Base-by-base conservation (phyloP, 805 yeast genomes). In the Priceomyces carsonii region DNA sequence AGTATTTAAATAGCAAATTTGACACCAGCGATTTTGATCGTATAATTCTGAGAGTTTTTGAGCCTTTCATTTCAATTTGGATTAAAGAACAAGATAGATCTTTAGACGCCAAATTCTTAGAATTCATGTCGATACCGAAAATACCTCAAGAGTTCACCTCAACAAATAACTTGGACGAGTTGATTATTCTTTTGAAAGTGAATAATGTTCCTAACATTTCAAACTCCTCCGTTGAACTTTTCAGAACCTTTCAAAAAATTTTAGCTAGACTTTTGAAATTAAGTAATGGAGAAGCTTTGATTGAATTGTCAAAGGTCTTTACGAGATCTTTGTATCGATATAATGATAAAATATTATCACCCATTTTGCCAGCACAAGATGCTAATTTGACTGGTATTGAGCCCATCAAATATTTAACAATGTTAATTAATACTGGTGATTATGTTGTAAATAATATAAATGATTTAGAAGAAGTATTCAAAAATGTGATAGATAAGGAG, bases 21-120 rank as follows among this genome's bases (percentile, higher is more conserved):
- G 65, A 75, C 10, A 69, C 75, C 10, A 51, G 57, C 7, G 69
- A 63, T 8, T 69, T 67, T 27, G 57, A 59, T 58, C 45, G 69
- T 60, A 33, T 75, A 79, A 38, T 86, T 82, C 26, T 71, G 67
- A 29, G 79, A 18, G 62, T 82, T 21, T 90, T 93, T 55, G 95
- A 87, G 55, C 96, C 97, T 1, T 87, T 84, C 54, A 66, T 93
- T 30, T 75, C 75, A 25, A 60, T 87, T 9, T 93, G 98, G 97
- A 81, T 93, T 8, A 79, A 79, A 13, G 85, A 87, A 50, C 98
- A 93, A 60, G 89, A 86, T 42, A 66, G 72, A 7, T 55, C 71
- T 20, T 69, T 91, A 46, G 73, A 75, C 26, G 65, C 72, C 6
- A 85, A 83, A 48, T 66, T 90, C 36, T 53, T 76, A 25, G 85